Conservation (phyloP, 1,284 basidiomycete species). For the Apiotrichum gracile region DNA sequence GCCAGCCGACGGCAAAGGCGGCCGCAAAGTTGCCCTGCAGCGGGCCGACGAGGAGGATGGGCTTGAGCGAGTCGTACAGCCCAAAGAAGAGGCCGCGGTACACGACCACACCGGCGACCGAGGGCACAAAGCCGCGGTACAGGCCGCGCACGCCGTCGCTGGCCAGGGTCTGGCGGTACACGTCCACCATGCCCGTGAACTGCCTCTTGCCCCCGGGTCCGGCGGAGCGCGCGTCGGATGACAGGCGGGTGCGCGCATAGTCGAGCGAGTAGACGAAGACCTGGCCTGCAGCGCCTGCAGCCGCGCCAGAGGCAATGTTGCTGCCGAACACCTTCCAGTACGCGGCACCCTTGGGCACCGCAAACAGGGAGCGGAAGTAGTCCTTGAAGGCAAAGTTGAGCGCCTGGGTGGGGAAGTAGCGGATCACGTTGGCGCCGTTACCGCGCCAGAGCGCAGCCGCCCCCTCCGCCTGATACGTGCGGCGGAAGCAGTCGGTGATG, state of each 20-base stretch:
- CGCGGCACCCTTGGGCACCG: conserved; percentile 40
- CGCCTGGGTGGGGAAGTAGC: conserved; percentile 54
- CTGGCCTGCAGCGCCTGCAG: conserved; percentile 87
- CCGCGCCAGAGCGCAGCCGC: conserved; percentile 52
- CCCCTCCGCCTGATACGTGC: conserved; percentile 50
- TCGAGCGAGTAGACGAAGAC: conserved; percentile 98
- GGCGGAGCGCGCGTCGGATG: conserved; percentile 90
- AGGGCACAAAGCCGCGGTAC: conserved; percentile 61
- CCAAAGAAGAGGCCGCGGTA: conserved; percentile 57
- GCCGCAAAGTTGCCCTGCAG: conserved; percentile 58
- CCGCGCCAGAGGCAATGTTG: conserved; percentile 86
- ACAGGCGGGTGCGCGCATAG: conserved; percentile 94
- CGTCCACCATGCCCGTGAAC: conserved; percentile 92
- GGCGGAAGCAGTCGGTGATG: conserved; percentile 45
- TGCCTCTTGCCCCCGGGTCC: conserved; percentile 72
- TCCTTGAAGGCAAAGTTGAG: conserved; percentile 50
- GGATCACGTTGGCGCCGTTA: conserved; percentile 55
- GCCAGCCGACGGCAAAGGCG: conserved; percentile 58
- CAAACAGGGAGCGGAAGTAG: conserved; percentile 53
- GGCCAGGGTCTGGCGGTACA: conserved; percentile 62
- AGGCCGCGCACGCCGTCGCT: conserved; percentile 54
- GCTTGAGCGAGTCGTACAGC: conserved; percentile 55
- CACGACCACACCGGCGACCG: conserved; percentile 58
- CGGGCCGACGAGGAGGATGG: conserved; percentile 54
- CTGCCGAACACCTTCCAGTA: conserved; percentile 55